Evolutionary conservation across 176 grass and related monocot genomes (phyloP).

Genomic region (Aegilops sharonensis): DNA sequence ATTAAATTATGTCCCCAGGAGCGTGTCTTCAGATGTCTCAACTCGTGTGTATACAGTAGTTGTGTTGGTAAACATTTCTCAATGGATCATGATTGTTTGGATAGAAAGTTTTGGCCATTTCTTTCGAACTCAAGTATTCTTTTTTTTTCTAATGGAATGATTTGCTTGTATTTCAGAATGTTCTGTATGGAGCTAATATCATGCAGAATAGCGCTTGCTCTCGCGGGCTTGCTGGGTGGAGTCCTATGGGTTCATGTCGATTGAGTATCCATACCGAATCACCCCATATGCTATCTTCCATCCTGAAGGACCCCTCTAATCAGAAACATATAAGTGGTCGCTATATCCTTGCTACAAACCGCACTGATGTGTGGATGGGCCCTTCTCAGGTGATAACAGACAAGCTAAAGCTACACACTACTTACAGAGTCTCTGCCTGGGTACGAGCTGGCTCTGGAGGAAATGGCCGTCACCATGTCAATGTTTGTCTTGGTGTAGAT

Average conservation of each 20-base stretch:
- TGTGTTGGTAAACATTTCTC: conserved; percentile 10
- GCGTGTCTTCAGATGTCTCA: background rate
- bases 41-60: background rate
- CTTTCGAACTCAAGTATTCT: conserved; percentile 2
- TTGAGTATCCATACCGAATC: conserved; percentile 61
- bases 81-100: background rate
- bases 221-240: conserved; percentile 70
- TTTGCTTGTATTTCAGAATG: conserved; percentile 62
- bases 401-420: conserved; percentile 74
- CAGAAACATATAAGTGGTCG: conserved; percentile 44
- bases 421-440: conserved; percentile 85
- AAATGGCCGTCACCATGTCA: conserved; percentile 64
- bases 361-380: conserved; percentile 90
- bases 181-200: conserved; percentile 56
- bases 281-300: conserved; percentile 48
- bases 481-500: conserved; percentile 82
- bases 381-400: conserved; percentile 91
- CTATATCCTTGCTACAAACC: conserved; percentile 65
- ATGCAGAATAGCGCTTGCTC: conserved; percentile 60
- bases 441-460: conserved; percentile 65
- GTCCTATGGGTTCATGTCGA: conserved; percentile 81
- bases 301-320: conserved; percentile 28
- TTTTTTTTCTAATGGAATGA: conserved; percentile 14
- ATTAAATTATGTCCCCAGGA: background rate
- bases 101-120: background rate